Evolutionary conservation across 176 grass and related monocot genomes (phyloP).

Genomic region (Zoysia pacifica): DNA sequence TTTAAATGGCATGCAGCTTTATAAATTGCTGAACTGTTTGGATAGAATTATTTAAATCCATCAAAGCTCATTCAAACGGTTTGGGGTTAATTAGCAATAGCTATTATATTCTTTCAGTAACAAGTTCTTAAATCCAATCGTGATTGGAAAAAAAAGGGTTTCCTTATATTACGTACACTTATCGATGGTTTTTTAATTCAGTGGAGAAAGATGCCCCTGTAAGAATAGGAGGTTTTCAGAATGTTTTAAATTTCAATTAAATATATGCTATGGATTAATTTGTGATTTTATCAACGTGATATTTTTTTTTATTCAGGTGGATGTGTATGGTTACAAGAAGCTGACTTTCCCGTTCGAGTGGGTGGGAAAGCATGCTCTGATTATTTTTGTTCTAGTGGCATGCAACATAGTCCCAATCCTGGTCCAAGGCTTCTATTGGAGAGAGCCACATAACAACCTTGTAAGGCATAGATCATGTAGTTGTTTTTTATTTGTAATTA

Average conservation of each 20-base stretch:
- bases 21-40: neutral
- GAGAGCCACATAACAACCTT: constrained; percentile 53
- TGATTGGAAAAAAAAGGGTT: neutral
- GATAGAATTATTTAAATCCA: neutral
- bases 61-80: neutral
- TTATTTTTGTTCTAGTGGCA: constrained; percentile 68
- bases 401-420: constrained; percentile 70
- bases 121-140: neutral
- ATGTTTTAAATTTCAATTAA: neutral
- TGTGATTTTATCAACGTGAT: neutral
- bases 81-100: neutral
- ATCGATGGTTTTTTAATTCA: no score
- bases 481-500: neutral
- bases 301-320: constrained; percentile 48
- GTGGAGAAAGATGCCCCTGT: neutral
- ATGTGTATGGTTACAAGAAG: constrained; percentile 66
- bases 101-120: neutral
- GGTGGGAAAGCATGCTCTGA: constrained; percentile 75
- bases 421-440: constrained; percentile 75
- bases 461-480: constrained; percentile 38
- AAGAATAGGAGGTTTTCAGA: neutral
- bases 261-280: neutral
- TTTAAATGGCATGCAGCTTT: neutral
- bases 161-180: neutral
- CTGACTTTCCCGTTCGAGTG: constrained; percentile 54